Evolutionary conservation across 2,329 filamentous ascomycete genomes (phyloP).

Genomic region (Neonectria magnoliae): DNA sequence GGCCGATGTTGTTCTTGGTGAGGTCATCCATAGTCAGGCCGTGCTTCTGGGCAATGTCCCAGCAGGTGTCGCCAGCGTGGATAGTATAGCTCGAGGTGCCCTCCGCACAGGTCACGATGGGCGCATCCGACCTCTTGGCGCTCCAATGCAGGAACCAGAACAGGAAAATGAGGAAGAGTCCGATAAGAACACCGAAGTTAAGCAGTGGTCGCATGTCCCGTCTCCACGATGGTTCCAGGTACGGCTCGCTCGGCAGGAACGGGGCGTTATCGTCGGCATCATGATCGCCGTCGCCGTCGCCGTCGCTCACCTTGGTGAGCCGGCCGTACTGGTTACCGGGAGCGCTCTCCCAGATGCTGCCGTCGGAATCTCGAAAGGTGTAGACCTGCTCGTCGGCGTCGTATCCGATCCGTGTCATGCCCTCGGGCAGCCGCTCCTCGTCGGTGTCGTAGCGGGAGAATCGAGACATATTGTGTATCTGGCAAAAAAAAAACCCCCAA

Average conservation of each 20-base stretch:
- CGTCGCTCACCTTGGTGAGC: conserved; percentile 53
- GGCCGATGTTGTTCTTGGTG: conserved; percentile 53
- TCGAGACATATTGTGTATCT: conserved; percentile 49
- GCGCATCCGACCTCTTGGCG: conserved; percentile 32
- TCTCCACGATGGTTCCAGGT: conserved; percentile 57
- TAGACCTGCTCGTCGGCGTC: conserved; percentile 65
- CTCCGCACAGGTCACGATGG: conserved; percentile 40
- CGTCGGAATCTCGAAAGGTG: conserved; percentile 60
- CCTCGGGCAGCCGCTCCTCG: conserved; percentile 62
- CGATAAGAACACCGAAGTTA: conserved; percentile 66
- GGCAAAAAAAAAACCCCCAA: no score
- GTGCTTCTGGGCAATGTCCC: conserved; percentile 58
- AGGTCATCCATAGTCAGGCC: conserved; percentile 58
- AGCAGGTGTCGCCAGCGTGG: conserved; percentile 61
- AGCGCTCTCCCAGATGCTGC: conserved; percentile 60
- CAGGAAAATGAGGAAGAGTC: conserved; percentile 60
- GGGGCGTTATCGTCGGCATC: conserved; percentile 44
- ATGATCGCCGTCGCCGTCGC: conserved; percentile 33
- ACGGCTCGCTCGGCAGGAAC: conserved; percentile 42
- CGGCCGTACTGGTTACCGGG: conserved; percentile 61
- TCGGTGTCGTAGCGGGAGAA: conserved; percentile 58
- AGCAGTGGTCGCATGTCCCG: conserved; percentile 64
- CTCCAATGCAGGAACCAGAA: conserved; percentile 58
- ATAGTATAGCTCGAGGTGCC: conserved; percentile 52
- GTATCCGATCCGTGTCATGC: conserved; percentile 65